Base-by-base conservation (phyloP, 2,329 filamentous ascomycete genomes). In the Penicillium rolfsii region DNA sequence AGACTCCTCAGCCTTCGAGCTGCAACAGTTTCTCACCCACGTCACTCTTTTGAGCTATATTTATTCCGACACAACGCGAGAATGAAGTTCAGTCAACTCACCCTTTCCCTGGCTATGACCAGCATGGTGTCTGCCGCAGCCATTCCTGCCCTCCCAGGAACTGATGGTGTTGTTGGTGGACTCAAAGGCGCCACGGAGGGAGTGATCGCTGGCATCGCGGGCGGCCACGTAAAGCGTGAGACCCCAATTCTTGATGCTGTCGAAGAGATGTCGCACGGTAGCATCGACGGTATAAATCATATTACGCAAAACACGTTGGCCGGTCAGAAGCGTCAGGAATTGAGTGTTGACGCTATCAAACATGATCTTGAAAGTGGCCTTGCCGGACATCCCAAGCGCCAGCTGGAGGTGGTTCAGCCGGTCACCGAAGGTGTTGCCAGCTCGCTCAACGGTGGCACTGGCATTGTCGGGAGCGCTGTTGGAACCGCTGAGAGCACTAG, bases 81-180 rank as follows among this genome's bases (percentile, higher is more conserved):
- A 61, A 77, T 76, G 75, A 77, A 76, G 72, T 72, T 76, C 70
- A 71, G 72, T 64, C 71, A 71, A 67, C 65, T 77, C 55, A 52
- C 71, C 43, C 57, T 71, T 56, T 70, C 73, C 38, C 64, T 77
- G 28, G 73, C 73, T 45, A 45, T 76, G 55, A 70, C 70, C 57
- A 65, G 73, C 63, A 59, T 69, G 61, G 70, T 68, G 49, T 71
- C 69, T 41, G 67, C 73, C 33, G 69, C 68, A 36, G 72, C 71
- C 46, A 61, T 76, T 33, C 73, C 74, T 30, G 22, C 48, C 26
- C 40, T 67, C 30, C 52, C 55, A 35, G 43, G 45, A 16, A 40
- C 62, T 26, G 46, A 57, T 5, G 41, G 48, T 14, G 53, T 50
- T 9, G 43, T 65, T 50, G 19, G 49, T 24, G 57, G 45, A 9